Conservation (phyloP, 441 rosid genomes). For the Erodium chrysanthum region DNA sequence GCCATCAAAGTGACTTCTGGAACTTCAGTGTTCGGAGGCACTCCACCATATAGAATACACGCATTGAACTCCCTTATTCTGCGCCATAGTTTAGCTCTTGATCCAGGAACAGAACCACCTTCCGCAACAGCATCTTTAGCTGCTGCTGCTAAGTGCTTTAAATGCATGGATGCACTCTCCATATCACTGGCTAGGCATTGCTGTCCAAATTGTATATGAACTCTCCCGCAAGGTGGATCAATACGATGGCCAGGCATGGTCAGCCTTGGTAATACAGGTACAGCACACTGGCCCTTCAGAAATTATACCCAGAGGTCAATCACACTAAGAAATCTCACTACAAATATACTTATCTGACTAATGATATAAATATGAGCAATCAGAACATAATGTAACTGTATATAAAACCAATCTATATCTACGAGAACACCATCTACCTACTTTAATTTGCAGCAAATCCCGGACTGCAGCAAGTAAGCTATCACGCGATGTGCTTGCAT, state of each 20-base stretch:
- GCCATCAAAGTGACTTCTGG: slow-evolving; percentile 99
- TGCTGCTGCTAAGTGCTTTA: slow-evolving; percentile 90
- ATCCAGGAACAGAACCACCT: slow-evolving; percentile 94
- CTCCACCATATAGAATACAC: slow-evolving; percentile 78
- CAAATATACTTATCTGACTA: neutral
- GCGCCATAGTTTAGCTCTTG: slow-evolving; percentile 96
- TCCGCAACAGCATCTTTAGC: slow-evolving; percentile 99
- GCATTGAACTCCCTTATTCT: slow-evolving; percentile 99
- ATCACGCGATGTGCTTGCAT: slow-evolving; percentile 95
- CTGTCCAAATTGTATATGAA: slow-evolving; percentile 44
- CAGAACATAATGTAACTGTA: slow-evolving; percentile 14
- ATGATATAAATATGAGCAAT: neutral
- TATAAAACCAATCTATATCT: slow-evolving; percentile 15
- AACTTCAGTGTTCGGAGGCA: slow-evolving; percentile 73
- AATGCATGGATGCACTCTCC: slow-evolving; percentile 72
- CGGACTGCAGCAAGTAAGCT: slow-evolving; percentile 93
- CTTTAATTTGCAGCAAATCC: slow-evolving; percentile 93
- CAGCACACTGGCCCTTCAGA: slow-evolving; percentile 74
- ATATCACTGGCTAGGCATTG: slow-evolving; percentile 49
- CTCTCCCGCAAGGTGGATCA: slow-evolving; percentile 98
- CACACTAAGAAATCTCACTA: slow-evolving; percentile 7
- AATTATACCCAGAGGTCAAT: slow-evolving; percentile 17
- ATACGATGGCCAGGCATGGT: slow-evolving; percentile 99
- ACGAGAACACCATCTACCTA: slow-evolving; percentile 43
- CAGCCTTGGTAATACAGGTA: slow-evolving; percentile 87